These are phyloP conservation scores for Hibiscus tridactylites DNA, from an alignment of 345 rosid genomes.

Conservation along the genomic window DNA sequence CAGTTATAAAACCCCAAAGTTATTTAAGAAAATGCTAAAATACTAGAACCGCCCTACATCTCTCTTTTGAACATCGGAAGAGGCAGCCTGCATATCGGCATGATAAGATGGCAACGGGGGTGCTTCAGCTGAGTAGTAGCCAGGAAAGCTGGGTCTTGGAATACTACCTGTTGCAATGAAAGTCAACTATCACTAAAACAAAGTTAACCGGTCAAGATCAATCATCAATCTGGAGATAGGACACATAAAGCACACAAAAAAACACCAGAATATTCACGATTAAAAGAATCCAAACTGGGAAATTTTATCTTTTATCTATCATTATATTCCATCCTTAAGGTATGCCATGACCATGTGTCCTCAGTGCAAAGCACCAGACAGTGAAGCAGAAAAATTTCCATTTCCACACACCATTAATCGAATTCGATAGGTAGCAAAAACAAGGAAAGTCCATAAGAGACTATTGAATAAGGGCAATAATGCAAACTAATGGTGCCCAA, in stretches of 20 bases:
- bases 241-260: not conserved
- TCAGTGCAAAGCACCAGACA: not conserved
- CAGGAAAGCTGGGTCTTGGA: conserved; percentile 24
- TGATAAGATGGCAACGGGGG: conserved; percentile 15
- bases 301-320: not conserved
- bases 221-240: conserved; percentile 1
- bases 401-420: not conserved
- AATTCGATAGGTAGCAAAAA: not conserved
- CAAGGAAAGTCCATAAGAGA: not conserved
- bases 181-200: not conserved
- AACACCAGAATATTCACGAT: not conserved
- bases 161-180: conserved; percentile 17
- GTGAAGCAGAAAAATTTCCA: not conserved
- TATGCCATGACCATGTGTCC: not conserved
- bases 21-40: not conserved
- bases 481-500: not conserved
- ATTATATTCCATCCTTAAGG: not conserved
- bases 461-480: not conserved
- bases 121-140: conserved; percentile 28
- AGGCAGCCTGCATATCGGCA: conserved; percentile 10
- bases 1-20: not conserved
- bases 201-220: not conserved
- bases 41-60: conserved; percentile 25
- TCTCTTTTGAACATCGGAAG: conserved; percentile 23
- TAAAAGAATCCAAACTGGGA: not conserved